Base-by-base conservation (phyloP, 306 rosid species). In the Gleditsia sinensis region DNA sequence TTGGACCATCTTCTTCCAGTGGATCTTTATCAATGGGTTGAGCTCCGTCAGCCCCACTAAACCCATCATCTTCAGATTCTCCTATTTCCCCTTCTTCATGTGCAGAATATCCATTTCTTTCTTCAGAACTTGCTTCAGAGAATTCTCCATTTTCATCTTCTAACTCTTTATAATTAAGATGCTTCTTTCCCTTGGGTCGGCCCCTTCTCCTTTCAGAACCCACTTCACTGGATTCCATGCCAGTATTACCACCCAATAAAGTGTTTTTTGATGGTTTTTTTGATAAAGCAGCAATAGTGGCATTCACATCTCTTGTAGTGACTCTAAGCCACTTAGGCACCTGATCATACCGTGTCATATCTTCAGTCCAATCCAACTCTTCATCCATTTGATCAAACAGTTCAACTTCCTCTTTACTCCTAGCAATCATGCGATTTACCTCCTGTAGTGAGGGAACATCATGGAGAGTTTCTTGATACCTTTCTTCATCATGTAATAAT, bases 321-420 rank as follows among this genome's bases (percentile, higher is more conserved):
- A 88, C 90, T 68, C 92, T 91, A 82, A 95, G 93, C 99, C 99
- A 95, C 86, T 85, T 90, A 21, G 99, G 99, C 60, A 95, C 87
- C 78, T 88, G 89, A 46, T 88, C 93, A 82, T 83, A 88, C 57
- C 67, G 76, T 17, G 96, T 90, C 96, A 92, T 95, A 77, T 95
- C 99, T 16, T 92, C 97, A 69, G 81, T 55, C 98, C 99, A 95
- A 80, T 92, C 98, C 39, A 87, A 69, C 69, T 95, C 98, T 75
- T 95, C 99, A n/a, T 95, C 99, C 97, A 95, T 95, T 84, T 95
- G 97, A 83, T 95, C 98, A 83, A 88, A 95, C 80, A 95, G 74
- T 70, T 88, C 99, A 39, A 92, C 87, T 88, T 95, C 99, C 65
- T 95, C 97, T 72, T 95, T 37, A 57, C 97, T 88, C 77, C 99